Evolutionary conservation across 768 basidiomycete genomes (phyloP).

Genomic region (Tricholoma saponaceum): DNA sequence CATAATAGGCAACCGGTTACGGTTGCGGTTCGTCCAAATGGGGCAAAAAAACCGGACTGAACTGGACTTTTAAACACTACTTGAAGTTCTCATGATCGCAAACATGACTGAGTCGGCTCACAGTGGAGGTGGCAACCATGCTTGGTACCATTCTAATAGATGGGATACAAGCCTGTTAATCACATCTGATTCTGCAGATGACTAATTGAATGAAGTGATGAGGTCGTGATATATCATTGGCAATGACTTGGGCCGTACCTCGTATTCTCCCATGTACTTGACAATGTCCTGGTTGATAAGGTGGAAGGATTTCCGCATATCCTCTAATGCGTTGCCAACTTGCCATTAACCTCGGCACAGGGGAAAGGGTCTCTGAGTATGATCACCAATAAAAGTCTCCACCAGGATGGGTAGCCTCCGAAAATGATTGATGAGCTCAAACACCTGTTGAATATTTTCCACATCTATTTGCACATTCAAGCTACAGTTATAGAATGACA

Average conservation of each 20-base stretch:
- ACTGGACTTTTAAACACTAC: too few relatives aligned
- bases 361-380: too few relatives aligned
- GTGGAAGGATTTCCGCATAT: conserved; percentile 54
- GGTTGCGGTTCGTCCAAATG: too few relatives aligned
- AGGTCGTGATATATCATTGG: too few relatives aligned
- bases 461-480: conserved; percentile 31
- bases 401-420: conserved; percentile 60
- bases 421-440: conserved; percentile 53
- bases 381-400: conserved; percentile 66
- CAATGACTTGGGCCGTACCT: conserved; percentile 45
- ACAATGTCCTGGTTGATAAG: conserved; percentile 58
- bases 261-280: conserved; percentile 54
- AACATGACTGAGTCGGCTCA: conserved; percentile 61
- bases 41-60: too few relatives aligned
- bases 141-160: conserved; percentile 66
- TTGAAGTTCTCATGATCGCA: too few relatives aligned
- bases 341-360: not conserved
- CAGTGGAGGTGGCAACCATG: conserved; percentile 72
- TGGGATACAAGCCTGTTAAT: conserved; percentile 54
- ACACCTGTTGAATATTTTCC: conserved; percentile 47
- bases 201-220: too few relatives aligned
- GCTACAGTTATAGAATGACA: not conserved
- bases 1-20: too few relatives aligned
- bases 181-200: conserved; percentile 39
- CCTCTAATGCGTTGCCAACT: conserved; percentile 53